phyloP scores from a whole-genome alignment of 2,329 filamentous ascomycete species.

The Aspergillus flavus region DNA sequence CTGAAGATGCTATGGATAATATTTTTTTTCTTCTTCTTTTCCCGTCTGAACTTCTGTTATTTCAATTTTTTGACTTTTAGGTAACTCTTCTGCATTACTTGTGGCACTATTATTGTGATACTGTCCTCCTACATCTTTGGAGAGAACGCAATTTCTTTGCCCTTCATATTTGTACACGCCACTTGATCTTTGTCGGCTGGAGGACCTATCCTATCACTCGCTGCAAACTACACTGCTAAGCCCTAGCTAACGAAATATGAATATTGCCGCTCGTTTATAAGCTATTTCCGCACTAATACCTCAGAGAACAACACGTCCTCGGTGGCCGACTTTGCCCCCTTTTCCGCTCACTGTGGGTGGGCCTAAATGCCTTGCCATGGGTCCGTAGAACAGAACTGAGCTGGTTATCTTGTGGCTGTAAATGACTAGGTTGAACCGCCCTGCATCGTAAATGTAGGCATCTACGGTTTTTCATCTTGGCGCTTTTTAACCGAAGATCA shows the following conservation, averaged over 20 bases:
- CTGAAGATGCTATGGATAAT: slow-evolving; percentile 15
- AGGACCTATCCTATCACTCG: not conserved
- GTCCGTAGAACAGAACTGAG: not conserved
- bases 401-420: not conserved
- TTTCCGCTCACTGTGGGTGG: not conserved
- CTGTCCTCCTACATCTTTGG: slow-evolving; percentile 1
- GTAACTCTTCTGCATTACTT: slow-evolving; percentile 7
- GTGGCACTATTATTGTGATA: slow-evolving; percentile 17
- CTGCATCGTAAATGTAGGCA: not conserved
- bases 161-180: not conserved
- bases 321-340: not conserved
- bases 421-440: not conserved
- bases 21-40: slow-evolving; percentile 1
- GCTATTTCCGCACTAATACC: not conserved
- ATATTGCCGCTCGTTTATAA: slow-evolving; percentile 9
- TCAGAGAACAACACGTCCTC: not conserved
- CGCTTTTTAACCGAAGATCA: not conserved
- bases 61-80: slow-evolving; percentile 13
- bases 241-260: slow-evolving; percentile 8
- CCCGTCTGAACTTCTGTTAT: slow-evolving; percentile 9
- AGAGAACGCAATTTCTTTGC: not conserved
- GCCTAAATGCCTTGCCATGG: not conserved
- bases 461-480: not conserved
- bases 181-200: not conserved
- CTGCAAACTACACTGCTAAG: not conserved